Evolutionary conservation across 2,329 filamentous ascomycete species (phyloP).

Genomic region (Exophiala mesophila): DNA sequence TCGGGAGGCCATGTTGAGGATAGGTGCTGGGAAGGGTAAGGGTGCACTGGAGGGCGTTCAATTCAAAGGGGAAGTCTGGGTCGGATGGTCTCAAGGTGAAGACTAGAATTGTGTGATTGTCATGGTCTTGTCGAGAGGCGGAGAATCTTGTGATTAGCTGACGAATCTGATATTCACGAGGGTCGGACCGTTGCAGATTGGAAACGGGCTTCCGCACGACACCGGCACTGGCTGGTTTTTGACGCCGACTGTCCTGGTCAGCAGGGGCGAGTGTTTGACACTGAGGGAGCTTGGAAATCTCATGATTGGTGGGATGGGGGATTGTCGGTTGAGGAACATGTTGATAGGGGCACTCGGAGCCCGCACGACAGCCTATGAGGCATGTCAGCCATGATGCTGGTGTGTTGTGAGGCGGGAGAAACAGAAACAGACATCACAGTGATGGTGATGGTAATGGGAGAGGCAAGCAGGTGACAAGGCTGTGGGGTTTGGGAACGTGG

Average conservation of each 20-base stretch:
- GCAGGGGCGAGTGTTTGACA: no score
- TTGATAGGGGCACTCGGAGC: slow-evolving; percentile 47
- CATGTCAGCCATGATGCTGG: not conserved
- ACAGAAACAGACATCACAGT: no score
- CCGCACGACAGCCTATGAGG: slow-evolving; percentile 47
- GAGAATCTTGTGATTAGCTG: slow-evolving; percentile 67
- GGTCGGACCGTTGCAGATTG: slow-evolving; percentile 59
- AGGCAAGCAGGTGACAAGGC: no score
- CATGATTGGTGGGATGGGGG: no score
- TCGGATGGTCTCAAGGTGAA: slow-evolving; percentile 70
- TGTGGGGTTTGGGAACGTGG: no score
- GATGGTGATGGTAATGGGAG: no score
- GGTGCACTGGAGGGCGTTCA: slow-evolving; percentile 62
- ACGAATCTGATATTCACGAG: slow-evolving; percentile 67
- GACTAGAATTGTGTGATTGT: slow-evolving; percentile 50
- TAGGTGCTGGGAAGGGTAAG: slow-evolving; percentile 62
- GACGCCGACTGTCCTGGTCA: no score
- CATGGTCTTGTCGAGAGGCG: slow-evolving; percentile 42
- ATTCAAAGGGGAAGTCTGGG: slow-evolving; percentile 76
- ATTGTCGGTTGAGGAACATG: no score
- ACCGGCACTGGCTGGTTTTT: no score
- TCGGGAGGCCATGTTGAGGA: slow-evolving; percentile 52
- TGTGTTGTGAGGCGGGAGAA: no score
- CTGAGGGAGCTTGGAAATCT: no score
- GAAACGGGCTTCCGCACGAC: slow-evolving; percentile 59